A percentile compares a stretch with the other conserved stretches of the same genome.
Conservation (phyloP, 495 filamentous ascomycete genomes). For the Trichocladium antarcticum region DNA sequence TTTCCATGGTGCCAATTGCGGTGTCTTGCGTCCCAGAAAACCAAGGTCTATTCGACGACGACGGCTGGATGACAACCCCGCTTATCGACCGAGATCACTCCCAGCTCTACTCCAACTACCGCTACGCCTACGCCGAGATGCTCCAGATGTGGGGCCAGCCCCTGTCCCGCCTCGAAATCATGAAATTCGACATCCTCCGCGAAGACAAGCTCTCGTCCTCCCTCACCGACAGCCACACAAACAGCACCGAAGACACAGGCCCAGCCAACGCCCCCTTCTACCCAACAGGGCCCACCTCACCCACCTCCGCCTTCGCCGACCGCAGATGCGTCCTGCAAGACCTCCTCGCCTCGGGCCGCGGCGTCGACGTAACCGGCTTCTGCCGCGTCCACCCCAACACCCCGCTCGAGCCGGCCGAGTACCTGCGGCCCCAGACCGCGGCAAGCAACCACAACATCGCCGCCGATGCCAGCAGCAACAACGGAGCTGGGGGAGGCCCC, state of each 20-base stretch:
- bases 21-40: slow-evolving; percentile 64
- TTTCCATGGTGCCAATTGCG: slow-evolving; percentile 33
- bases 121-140: slow-evolving; percentile 69
- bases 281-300: slow-evolving; percentile 27
- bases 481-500: too few relatives aligned
- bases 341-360: slow-evolving; percentile 33
- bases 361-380: slow-evolving; percentile 49
- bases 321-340: slow-evolving; percentile 35
- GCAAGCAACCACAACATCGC: neutral
- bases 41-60: slow-evolving; percentile 64
- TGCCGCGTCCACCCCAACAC: slow-evolving; percentile 45
- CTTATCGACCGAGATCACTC: slow-evolving; percentile 56
- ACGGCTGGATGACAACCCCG: slow-evolving; percentile 54
- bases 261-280: slow-evolving; percentile 18
- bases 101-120: slow-evolving; percentile 55
- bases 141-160: slow-evolving; percentile 74
- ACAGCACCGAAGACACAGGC: slow-evolving; percentile 25
- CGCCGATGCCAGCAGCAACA: slow-evolving; percentile 9
- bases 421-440: slow-evolving; percentile 15
- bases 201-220: slow-evolving; percentile 26
- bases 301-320: slow-evolving; percentile 34
- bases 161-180: slow-evolving; percentile 61
- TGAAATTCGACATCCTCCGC: slow-evolving; percentile 65
- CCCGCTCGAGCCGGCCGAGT: slow-evolving; percentile 41
- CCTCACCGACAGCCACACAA: slow-evolving; percentile 16